Base-by-base conservation (phyloP, 805 yeast genomes). In the Vanderwaltozyma yarrowii region DNA sequence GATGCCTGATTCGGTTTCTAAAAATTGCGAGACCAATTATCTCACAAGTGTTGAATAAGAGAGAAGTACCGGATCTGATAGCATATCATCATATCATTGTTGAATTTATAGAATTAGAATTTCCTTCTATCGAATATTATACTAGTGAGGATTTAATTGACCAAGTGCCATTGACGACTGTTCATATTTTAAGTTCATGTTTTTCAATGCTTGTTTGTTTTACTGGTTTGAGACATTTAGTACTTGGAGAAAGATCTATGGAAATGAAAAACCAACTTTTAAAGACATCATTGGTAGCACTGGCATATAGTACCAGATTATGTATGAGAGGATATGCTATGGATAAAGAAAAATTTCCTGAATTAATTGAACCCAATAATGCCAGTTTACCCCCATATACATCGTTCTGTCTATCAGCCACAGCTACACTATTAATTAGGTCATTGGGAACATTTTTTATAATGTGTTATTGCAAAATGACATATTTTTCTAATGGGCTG, bases 351-450 rank as follows among this genome's bases (percentile, higher is more conserved):
- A 27, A 40, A 11, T 48, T 41, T 32, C 48, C 58, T 7, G 42
- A 48, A 9, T 28, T 42, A 8, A n/a, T 47, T 2, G 24, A 35
- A 8, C 32, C 31, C 2, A 37, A 33, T 9, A 23, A 31, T 13
- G 32, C 33, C 4, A 26, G 20, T 15, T n/a, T 52, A 4, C 34
- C 60, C 0, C 62, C 62, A 11, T 45, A 44, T 30, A 17, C 51
- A 14, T 33, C 37, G n/a, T 30, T 39, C 8, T 38, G 44, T 14
- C 26, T 45, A 2, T 36, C 49, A 0, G 21, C 40, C 16, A 16
- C 38, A 6, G 19, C 36, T 19, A 28, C 38, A 5, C 15, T 47
- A 8, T 29, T 44, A 5, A 29, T 32, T 2, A 32, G 56, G 25
- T 30, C 47, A 13, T 19, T 30, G 27, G 14, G 20, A 7, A 39